Evolutionary conservation across 768 basidiomycete species (phyloP).

Genomic region (Saitozyma sp.): DNA sequence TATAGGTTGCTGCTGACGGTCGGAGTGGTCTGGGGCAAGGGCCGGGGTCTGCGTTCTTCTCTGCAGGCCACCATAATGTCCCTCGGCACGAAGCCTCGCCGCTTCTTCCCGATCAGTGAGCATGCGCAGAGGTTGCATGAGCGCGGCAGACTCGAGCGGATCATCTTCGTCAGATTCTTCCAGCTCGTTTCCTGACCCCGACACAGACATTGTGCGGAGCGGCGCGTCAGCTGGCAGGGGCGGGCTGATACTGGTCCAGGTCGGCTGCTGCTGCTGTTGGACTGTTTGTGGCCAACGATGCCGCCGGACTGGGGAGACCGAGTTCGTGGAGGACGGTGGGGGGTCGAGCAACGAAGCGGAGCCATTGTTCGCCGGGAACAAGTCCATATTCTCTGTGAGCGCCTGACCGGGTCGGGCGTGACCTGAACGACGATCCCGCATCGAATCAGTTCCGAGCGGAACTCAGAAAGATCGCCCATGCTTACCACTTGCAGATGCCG

Average conservation of each 20-base stretch:
- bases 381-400: too few relatives aligned
- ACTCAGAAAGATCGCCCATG: too few relatives aligned
- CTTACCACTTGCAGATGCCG: too few relatives aligned
- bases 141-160: slow-evolving; percentile 9
- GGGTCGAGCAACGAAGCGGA: background rate
- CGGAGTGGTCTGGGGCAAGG: too few relatives aligned
- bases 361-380: background rate
- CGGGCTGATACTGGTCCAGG: background rate
- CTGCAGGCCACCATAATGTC: background rate
- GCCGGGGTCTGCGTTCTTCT: too few relatives aligned
- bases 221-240: background rate
- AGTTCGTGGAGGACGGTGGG: background rate
- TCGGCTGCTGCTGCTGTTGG: background rate
- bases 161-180: slow-evolving; percentile 15
- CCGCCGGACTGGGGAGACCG: background rate
- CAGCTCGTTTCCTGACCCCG: background rate
- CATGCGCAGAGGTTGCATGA: slow-evolving; percentile 4
- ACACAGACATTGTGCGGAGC: background rate
- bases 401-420: too few relatives aligned
- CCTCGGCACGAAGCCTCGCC: slow-evolving; percentile 12
- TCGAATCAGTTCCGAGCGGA: too few relatives aligned
- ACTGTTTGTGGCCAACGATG: background rate
- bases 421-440: too few relatives aligned
- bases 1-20: too few relatives aligned
- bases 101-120: slow-evolving; percentile 14